Evolutionary conservation across 139 green algal genomes (phyloP).

Genomic region (Chlamydomonas incerta): DNA sequence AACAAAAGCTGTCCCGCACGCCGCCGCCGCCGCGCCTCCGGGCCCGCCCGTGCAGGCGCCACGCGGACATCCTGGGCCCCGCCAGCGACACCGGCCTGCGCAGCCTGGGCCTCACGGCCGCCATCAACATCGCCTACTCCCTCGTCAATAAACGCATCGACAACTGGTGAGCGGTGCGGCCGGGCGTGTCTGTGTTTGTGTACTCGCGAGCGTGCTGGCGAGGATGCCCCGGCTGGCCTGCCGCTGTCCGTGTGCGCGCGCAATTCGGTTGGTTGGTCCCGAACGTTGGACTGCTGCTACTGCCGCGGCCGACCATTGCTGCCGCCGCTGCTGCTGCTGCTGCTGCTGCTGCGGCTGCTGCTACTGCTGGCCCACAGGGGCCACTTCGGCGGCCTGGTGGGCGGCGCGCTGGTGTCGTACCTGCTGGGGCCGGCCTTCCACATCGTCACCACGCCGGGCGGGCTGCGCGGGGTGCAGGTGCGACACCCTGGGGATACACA

Average conservation of each 20-base stretch:
- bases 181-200: too few species aligned
- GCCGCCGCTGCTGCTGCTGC: too few species aligned
- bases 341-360: too few species aligned
- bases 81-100: constrained; percentile 57
- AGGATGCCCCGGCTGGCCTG: too few species aligned
- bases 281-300: background rate
- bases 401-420: constrained; percentile 56
- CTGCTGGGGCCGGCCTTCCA: constrained; percentile 61
- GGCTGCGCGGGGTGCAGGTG: background rate
- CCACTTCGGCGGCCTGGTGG: constrained; percentile 71
- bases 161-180: constrained; percentile 67
- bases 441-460: background rate
- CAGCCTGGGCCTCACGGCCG: constrained; percentile 54
- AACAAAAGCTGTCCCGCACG: too few species aligned
- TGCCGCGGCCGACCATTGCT: background rate
- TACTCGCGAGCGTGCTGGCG: too few species aligned
- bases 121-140: constrained; percentile 66
- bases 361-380: constrained; percentile 50
- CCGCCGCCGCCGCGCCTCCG: background rate
- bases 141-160: constrained; percentile 58
- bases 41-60: background rate
- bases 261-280: background rate
- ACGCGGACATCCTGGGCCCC: constrained; percentile 46
- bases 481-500: too few species aligned
- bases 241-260: too few species aligned